Conservation (phyloP, 768 basidiomycete species). For the Podaxis sp. region DNA sequence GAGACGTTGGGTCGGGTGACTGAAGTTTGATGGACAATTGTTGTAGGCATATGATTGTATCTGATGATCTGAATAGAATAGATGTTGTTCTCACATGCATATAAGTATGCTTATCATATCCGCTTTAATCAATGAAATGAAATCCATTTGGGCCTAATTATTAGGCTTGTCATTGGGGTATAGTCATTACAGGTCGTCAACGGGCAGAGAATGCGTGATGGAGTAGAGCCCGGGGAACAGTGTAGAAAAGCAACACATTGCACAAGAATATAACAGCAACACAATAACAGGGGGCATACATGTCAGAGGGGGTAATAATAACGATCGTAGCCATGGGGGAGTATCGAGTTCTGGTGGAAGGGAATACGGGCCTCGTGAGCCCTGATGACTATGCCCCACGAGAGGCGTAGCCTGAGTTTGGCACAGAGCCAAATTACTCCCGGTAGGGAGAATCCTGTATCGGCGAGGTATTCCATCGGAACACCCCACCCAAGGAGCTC, state of each 20-base stretch:
- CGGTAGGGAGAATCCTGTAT: conserved; percentile 38
- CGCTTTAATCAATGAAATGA: neutral
- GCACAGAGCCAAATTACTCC: conserved; percentile 9
- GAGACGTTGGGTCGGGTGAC: neutral
- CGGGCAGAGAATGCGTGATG: neutral
- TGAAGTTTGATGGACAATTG: neutral
- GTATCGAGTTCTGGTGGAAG: neutral
- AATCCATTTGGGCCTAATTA: neutral
- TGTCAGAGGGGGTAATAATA: neutral
- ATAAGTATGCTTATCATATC: neutral
- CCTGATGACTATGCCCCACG: conserved; percentile 5
- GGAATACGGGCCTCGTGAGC: conserved; percentile 3
- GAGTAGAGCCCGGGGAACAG: neutral
- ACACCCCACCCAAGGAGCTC: conserved; percentile 60
- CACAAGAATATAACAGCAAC: neutral
- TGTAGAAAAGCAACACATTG: neutral
- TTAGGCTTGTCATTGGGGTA: neutral
- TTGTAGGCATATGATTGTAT: neutral
- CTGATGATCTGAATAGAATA: neutral
- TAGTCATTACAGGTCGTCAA: neutral
- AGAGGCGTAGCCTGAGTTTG: conserved; percentile 1
- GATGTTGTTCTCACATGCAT: neutral
- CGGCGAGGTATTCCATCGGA: conserved; percentile 45
- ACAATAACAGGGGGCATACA: neutral
- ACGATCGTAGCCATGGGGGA: neutral